Percentiles rank a stretch among this genome's conserved stretches.
phyloP scores from a whole-genome alignment of 768 basidiomycete species.

The Lactarius hatsudake region DNA sequence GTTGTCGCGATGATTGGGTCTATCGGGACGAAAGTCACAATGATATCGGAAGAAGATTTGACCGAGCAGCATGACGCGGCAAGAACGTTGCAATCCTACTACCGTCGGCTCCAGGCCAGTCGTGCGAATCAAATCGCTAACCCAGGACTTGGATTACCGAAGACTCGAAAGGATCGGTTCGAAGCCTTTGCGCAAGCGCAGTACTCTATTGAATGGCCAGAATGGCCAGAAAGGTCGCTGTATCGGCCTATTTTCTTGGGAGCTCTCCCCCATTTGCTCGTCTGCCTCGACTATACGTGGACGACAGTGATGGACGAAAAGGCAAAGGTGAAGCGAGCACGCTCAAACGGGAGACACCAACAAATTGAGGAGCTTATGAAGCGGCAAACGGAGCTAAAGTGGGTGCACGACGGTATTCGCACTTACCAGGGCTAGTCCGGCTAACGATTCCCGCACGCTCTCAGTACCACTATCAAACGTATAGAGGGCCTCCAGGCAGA shows the following conservation, averaged over 20 bases:
- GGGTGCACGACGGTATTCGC: not conserved
- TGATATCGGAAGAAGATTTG: slow-evolving; percentile 2
- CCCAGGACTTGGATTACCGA: slow-evolving; percentile 18
- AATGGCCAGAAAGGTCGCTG: slow-evolving; percentile 14
- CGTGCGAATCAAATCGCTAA: slow-evolving; percentile 10
- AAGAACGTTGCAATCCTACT: slow-evolving; percentile 12
- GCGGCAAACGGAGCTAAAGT: slow-evolving; percentile 15
- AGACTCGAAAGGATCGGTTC: slow-evolving; percentile 11
- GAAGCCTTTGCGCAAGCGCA: slow-evolving; percentile 13
- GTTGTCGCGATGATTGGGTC: slow-evolving; percentile 14
- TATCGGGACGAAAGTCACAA: slow-evolving; percentile 6
- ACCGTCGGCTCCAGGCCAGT: slow-evolving; percentile 10
- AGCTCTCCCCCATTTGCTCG: slow-evolving; percentile 24
- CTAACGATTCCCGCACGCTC: not conserved
- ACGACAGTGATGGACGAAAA: slow-evolving; percentile 13
- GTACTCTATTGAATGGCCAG: slow-evolving; percentile 8
- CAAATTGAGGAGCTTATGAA: slow-evolving; percentile 21
- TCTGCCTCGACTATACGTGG: slow-evolving; percentile 16
- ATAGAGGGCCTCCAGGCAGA: not conserved
- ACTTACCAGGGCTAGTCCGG: too few species aligned
- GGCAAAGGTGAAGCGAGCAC: slow-evolving; percentile 12
- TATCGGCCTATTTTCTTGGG: slow-evolving; percentile 26
- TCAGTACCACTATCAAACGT: slow-evolving; percentile 3
- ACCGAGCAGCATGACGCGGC: slow-evolving; percentile 13
- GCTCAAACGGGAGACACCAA: slow-evolving; percentile 7